A percentile compares a stretch with the other conserved stretches of the same genome.
phyloP scores from a whole-genome alignment of 495 filamentous ascomycete species.

The Xylaria scruposa region DNA sequence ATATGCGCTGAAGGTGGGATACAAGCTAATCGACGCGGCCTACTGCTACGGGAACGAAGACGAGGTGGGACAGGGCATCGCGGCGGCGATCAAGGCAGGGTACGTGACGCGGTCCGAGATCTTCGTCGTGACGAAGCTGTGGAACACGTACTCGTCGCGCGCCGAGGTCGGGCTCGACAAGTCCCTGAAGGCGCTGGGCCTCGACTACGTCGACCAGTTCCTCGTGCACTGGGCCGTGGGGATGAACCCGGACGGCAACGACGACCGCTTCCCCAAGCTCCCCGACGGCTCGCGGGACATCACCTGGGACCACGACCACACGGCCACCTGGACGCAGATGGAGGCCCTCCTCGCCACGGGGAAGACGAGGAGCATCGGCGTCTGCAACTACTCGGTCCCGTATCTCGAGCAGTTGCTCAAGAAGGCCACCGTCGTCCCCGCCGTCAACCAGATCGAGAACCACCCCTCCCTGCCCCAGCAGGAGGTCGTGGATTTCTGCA shows the following conservation, averaged over 20 bases:
- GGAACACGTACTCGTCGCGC: slow-evolving; percentile 76
- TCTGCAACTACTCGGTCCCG: slow-evolving; percentile 78
- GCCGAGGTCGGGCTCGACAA: slow-evolving; percentile 72
- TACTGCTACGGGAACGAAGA: slow-evolving; percentile 68
- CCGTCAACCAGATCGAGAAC: slow-evolving; percentile 94
- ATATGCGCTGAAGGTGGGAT: slow-evolving; percentile 66
- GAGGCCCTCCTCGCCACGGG: slow-evolving; percentile 71
- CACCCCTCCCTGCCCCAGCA: slow-evolving; percentile 85
- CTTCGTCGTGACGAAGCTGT: slow-evolving; percentile 85
- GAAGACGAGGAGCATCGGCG: slow-evolving; percentile 79
- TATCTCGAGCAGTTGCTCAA: slow-evolving; percentile 77
- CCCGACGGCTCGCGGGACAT: slow-evolving; percentile 74
- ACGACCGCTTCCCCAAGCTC: slow-evolving; percentile 77
- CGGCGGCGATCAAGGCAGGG: slow-evolving; percentile 69
- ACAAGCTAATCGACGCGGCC: slow-evolving; percentile 66
- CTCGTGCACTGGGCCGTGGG: slow-evolving; percentile 83
- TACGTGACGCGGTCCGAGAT: slow-evolving; percentile 76
- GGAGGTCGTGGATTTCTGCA: slow-evolving; percentile 80
- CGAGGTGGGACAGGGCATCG: slow-evolving; percentile 61
- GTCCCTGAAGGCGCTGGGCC: slow-evolving; percentile 71
- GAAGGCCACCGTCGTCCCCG: slow-evolving; percentile 69
- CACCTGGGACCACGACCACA: slow-evolving; percentile 66
- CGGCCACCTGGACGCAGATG: slow-evolving; percentile 81
- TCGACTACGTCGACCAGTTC: slow-evolving; percentile 85
- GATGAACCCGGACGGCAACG: slow-evolving; percentile 81